Percentiles rank a stretch among this genome's conserved stretches.
These are phyloP conservation scores for Abrus precatorius DNA, from an alignment of 306 rosid genomes.

Conservation along the genomic window DNA sequence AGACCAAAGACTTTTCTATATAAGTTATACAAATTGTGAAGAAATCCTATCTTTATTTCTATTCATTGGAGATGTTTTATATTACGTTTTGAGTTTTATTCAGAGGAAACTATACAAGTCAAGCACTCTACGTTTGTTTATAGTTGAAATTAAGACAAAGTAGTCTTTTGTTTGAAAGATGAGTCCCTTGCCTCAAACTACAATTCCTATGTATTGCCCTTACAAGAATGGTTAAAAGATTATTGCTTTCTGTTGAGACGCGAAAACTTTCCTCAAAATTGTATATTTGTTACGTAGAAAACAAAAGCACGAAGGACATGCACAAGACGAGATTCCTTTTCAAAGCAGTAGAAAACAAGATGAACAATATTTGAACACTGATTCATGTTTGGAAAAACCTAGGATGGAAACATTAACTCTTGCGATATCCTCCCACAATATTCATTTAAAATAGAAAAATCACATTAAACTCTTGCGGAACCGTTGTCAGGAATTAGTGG, in stretches of 20 bases:
- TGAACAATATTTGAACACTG: not conserved
- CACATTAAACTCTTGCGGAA: too few species aligned
- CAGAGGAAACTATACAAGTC: too few species aligned
- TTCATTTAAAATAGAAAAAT: too few species aligned
- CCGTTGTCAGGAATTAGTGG: not conserved
- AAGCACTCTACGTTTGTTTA: too few species aligned
- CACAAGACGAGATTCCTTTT: not conserved
- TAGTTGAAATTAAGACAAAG: not conserved
- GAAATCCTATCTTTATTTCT: too few species aligned
- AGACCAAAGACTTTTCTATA: too few species aligned
- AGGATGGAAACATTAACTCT: not conserved
- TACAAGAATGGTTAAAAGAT: not conserved
- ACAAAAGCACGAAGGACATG: not conserved
- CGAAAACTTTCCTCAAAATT: not conserved
- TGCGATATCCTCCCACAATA: too few species aligned
- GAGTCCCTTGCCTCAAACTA: not conserved
- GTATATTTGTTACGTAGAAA: not conserved
- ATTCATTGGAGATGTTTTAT: too few species aligned
- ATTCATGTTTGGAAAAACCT: not conserved
- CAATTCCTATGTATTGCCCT: conserved; percentile 4
- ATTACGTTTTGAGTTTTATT: too few species aligned
- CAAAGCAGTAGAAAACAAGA: not conserved
- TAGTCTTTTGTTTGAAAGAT: not conserved
- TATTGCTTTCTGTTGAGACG: conserved; percentile 8
- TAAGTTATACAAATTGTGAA: too few species aligned